phyloP scores from a whole-genome alignment of 176 grass and related monocot genomes.

The Zea mays region DNA sequence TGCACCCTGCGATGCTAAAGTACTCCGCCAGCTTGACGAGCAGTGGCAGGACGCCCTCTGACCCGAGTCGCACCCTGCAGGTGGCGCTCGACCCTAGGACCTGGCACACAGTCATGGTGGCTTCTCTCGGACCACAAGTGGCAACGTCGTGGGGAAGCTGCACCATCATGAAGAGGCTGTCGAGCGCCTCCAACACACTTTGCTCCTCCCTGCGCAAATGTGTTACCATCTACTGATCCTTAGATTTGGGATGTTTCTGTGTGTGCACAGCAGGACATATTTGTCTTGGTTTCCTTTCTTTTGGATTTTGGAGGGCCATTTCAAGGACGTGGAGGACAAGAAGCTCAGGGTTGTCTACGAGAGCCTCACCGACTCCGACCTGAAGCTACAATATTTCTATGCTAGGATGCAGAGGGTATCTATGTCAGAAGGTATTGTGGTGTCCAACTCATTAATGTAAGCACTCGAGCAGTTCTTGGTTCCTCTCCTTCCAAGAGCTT shows the following conservation, averaged over 20 bases:
- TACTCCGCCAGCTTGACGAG: no score
- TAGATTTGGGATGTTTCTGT: background rate
- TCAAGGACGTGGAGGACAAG: conserved; percentile 74
- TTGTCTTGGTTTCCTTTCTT: background rate
- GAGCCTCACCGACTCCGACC: conserved; percentile 56
- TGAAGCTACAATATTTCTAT: conserved; percentile 84
- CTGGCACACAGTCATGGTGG: no score
- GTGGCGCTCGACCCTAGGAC: no score
- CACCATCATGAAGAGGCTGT: no score
- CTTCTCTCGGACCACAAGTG: no score
- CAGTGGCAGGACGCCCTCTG: no score
- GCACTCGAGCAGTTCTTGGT: background rate
- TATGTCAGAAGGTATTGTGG: conserved; percentile 71
- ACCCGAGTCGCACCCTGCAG: no score
- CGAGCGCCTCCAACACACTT: no score
- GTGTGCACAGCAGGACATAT: background rate
- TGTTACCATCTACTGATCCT: no score
- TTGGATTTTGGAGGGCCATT: conserved; percentile 59
- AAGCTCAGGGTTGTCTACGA: conserved; percentile 73
- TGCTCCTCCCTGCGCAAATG: no score
- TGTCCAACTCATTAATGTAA: background rate
- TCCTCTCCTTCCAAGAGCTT: background rate
- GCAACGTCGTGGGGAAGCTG: no score
- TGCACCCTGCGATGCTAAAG: no score
- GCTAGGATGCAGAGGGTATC: conserved; percentile 68